A percentile compares a stretch with the other conserved stretches of the same genome.
phyloP scores from a whole-genome alignment of 805 yeast genomes.

The Lipomyces sp. region DNA sequence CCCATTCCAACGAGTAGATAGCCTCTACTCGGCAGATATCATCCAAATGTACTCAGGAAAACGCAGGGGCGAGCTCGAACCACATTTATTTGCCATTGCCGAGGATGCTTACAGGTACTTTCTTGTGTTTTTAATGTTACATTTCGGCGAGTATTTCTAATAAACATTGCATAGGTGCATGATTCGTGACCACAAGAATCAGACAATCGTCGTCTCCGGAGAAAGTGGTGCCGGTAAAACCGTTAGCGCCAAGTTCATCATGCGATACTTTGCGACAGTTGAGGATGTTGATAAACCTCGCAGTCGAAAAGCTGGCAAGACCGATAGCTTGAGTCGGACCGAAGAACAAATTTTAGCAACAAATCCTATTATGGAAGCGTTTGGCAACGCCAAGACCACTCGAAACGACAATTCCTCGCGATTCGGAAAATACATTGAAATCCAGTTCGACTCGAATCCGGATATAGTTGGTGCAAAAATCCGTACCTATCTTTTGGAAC shows the following conservation, averaged over 20 bases:
- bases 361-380: slow-evolving; percentile 96
- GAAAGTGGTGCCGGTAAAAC: slow-evolving; percentile 99
- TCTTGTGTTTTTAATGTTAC: not conserved
- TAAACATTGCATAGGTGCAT: slow-evolving; percentile 61
- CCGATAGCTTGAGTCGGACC: slow-evolving; percentile 78
- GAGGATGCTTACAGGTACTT: slow-evolving; percentile 77
- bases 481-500: slow-evolving; percentile 88
- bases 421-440: slow-evolving; percentile 94
- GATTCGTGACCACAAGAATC: slow-evolving; percentile 83
- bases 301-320: slow-evolving; percentile 40
- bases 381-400: slow-evolving; percentile 97
- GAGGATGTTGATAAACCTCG: slow-evolving; percentile 56
- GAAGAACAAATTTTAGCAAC: slow-evolving; percentile 96
- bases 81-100: slow-evolving; percentile 96
- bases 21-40: slow-evolving; percentile 86
- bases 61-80: slow-evolving; percentile 92
- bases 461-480: slow-evolving; percentile 93
- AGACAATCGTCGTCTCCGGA: slow-evolving; percentile 95
- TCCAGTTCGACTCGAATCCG: slow-evolving; percentile 73
- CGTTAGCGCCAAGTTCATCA: slow-evolving; percentile 93
- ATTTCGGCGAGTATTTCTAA: not conserved
- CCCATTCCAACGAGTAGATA: slow-evolving; percentile 92
- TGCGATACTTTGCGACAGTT: slow-evolving; percentile 96
- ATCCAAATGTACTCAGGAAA: slow-evolving; percentile 94
- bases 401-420: slow-evolving; percentile 97